These are phyloP conservation scores for Hymenoscyphus albidus DNA, from an alignment of 2,329 filamentous ascomycete species.

Conservation along the genomic window DNA sequence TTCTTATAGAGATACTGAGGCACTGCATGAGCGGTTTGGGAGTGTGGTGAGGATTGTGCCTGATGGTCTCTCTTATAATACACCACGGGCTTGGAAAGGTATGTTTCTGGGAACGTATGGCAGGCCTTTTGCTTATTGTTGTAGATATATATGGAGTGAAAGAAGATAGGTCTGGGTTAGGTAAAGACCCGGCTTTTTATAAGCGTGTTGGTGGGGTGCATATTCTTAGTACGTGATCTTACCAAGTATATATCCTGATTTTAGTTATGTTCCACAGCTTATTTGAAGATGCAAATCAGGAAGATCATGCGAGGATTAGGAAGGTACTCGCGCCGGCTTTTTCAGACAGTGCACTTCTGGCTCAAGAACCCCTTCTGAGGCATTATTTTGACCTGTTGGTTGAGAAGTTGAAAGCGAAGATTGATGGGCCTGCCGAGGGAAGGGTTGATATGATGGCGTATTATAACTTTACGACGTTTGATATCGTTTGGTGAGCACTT, in stretches of 20 bases:
- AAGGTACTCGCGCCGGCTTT: conserved; percentile 32
- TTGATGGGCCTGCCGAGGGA: background rate
- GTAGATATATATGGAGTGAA: background rate
- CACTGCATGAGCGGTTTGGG: background rate
- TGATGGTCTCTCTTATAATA: background rate
- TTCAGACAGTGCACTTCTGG: conserved; percentile 30
- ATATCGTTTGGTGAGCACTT: conserved; percentile 34
- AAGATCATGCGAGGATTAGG: conserved; percentile 28
- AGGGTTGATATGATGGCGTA: conserved; percentile 32
- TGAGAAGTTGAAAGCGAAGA: conserved; percentile 1
- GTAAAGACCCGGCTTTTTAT: background rate
- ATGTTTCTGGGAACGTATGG: background rate
- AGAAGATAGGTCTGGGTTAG: background rate
- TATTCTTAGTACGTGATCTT: background rate
- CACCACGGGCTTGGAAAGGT: background rate
- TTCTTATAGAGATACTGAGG: background rate
- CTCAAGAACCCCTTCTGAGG: conserved; percentile 31
- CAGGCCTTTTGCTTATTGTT: too few species aligned
- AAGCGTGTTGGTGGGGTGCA: background rate
- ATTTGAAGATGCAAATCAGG: background rate
- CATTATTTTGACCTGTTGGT: conserved; percentile 11
- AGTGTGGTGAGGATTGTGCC: background rate
- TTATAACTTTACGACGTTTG: conserved; percentile 38
- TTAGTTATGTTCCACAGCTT: background rate
- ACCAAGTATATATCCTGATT: background rate